Evolutionary conservation across 148 eudicot species (phyloP), one percentile per base, ranked within the genome.

Genomic region (Rhododendron williamsianum): DNA sequence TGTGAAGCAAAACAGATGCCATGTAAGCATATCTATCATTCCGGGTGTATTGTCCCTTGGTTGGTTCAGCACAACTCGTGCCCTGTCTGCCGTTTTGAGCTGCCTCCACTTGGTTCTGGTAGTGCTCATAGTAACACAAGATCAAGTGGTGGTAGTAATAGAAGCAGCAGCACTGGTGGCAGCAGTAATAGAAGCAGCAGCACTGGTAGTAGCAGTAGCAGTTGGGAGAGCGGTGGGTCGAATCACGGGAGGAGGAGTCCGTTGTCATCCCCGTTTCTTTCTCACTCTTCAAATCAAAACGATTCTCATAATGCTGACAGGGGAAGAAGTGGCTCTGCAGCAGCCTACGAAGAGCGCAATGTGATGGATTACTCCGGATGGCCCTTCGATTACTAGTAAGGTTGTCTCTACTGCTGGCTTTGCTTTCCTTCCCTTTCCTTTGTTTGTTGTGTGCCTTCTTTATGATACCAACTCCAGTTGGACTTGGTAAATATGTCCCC

Each of bases 31-130:
- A 78, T 94, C 4, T 96, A 96, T 83, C 99, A 96, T 84, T 88
- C 96, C 13, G 98, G 94, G 80, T 96, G 99, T 85, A 96, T 96
- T 60, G 89, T 92, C 67, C 99, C 99, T 27, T 96, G 99, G 99
- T 90, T 96, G 88, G 96, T 92, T 74, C 92, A 93, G 90, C 99
- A 96, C 73, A 96, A 96, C 84, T 96, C 99, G 2, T 96, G 99
- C 91, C 99, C 99, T 4, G 98, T 97, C 83, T 97, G 99, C 74
- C 95, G 99, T 41, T 89, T 91, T 84, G 99, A 94, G 91, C 85
- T 97, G 86, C 92, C 95, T 35, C 85, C 93, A 36, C 89, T 58
- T 3, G 92, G 90, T 58, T 84, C 93, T 46, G 88, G 83, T 81
- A 72, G 88, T 77, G 86, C 90, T 82, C 90, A 65, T 48, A 80